phyloP scores from a whole-genome alignment of 352 stramenopile genomes.

The Plasmopara muralis region DNA sequence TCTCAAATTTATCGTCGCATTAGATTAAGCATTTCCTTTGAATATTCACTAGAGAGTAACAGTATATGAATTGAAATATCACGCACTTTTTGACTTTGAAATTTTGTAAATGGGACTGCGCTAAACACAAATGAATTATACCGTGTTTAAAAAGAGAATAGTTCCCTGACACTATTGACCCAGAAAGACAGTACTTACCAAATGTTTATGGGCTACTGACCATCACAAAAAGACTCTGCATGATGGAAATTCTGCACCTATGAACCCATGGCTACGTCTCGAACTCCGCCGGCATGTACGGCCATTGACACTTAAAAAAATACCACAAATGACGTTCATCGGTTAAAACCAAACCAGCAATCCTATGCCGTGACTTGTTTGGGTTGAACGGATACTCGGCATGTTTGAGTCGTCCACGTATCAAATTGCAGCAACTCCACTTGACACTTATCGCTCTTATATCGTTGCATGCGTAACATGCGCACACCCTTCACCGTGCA shows the following conservation, averaged over 20 bases:
- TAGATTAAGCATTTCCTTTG: too few relatives aligned
- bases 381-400: slow-evolving; percentile 98
- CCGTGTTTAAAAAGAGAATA: too few relatives aligned
- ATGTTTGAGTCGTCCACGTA: slow-evolving; percentile 96
- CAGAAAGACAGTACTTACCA: too few relatives aligned
- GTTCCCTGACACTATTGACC: too few relatives aligned
- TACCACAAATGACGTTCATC: slow-evolving; percentile 96
- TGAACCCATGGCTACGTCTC: slow-evolving; percentile 78
- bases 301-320: slow-evolving; percentile 98
- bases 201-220: too few relatives aligned
- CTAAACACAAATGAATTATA: too few relatives aligned
- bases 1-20: too few relatives aligned
- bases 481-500: slow-evolving; percentile 87
- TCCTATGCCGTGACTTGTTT: slow-evolving; percentile 96
- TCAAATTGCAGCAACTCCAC: slow-evolving; percentile 90
- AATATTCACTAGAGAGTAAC: too few relatives aligned
- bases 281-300: slow-evolving; percentile 89
- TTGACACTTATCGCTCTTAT: slow-evolving; percentile 82
- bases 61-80: too few relatives aligned
- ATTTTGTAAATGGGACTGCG: too few relatives aligned
- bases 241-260: slow-evolving; percentile 99
- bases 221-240: slow-evolving; percentile 95
- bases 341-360: slow-evolving; percentile 94
- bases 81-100: too few relatives aligned
- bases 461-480: slow-evolving; percentile 94